Conservation (phyloP, 163 green algal species). For the Scenedesmus sp. region DNA sequence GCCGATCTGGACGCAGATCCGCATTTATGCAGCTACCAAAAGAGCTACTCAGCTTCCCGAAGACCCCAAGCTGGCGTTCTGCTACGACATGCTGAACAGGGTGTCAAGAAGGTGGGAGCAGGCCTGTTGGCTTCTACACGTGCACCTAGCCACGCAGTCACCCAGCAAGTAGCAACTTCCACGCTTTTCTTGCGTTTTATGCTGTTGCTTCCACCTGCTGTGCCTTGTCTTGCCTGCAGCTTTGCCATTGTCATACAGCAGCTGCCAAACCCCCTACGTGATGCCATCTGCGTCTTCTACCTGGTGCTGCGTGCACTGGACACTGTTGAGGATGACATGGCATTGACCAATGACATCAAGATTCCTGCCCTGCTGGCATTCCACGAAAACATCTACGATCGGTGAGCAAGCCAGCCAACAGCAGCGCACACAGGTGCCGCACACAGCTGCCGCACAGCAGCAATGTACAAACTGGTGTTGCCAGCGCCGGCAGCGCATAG, state of each 20-base stretch:
- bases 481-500: neutral
- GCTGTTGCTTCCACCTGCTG: neutral
- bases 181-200: neutral
- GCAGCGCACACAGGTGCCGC: neutral
- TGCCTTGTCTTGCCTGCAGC: constrained; percentile 60
- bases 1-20: constrained; percentile 50
- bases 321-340: constrained; percentile 99
- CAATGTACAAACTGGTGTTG: neutral
- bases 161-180: neutral
- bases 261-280: constrained; percentile 83
- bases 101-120: constrained; percentile 89
- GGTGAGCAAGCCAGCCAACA: constrained; percentile 50
- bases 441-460: neutral
- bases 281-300: constrained; percentile 97
- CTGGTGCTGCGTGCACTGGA: constrained; percentile 96
- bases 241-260: constrained; percentile 98
- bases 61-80: constrained; percentile 91
- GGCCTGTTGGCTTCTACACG: neutral
- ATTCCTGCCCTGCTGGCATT: constrained; percentile 89
- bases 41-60: constrained; percentile 77
- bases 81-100: constrained; percentile 97
- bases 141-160: neutral
- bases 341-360: constrained; percentile 84
- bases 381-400: constrained; percentile 83
- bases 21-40: constrained; percentile 77